These are phyloP conservation scores for Fermentozyma sake DNA, from an alignment of 1,139 yeast species.

Conservation along the genomic window DNA sequence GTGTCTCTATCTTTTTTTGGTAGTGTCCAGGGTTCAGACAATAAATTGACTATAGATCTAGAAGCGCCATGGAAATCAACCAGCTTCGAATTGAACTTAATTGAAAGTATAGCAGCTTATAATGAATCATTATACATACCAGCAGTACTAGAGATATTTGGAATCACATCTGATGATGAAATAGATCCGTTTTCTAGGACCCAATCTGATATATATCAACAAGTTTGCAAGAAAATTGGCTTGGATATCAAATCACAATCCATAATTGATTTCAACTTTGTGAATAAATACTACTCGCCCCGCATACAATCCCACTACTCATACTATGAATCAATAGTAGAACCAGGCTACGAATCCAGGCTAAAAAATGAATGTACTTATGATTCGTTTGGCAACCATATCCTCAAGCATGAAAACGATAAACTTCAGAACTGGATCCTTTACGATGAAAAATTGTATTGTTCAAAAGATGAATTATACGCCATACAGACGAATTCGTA, in stretches of 20 bases:
- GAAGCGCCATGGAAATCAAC: constrained; percentile 29
- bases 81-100: constrained; percentile 43
- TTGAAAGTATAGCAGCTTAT: constrained; percentile 52
- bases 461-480: constrained; percentile 64
- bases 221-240: constrained; percentile 27
- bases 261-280: constrained; percentile 48
- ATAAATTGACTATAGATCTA: constrained; percentile 8
- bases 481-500: constrained; percentile 51
- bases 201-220: constrained; percentile 34
- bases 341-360: constrained; percentile 15
- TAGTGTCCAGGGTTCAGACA: too few species aligned
- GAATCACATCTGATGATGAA: constrained; percentile 21
- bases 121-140: constrained; percentile 48
- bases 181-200: constrained; percentile 5
- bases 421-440: constrained; percentile 47
- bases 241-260: constrained; percentile 15
- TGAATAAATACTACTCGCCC: constrained; percentile 54
- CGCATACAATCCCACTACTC: constrained; percentile 61
- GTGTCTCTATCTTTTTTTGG: too few species aligned
- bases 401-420: constrained; percentile 14
- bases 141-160: constrained; percentile 35
- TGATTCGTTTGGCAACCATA: constrained; percentile 34
- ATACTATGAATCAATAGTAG: constrained; percentile 35
- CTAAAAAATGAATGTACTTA: constrained; percentile 21
- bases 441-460: constrained; percentile 51